These are phyloP conservation scores for Daldinia sp. DNA, from an alignment of 2,329 filamentous ascomycete species.

Conservation along the genomic window DNA sequence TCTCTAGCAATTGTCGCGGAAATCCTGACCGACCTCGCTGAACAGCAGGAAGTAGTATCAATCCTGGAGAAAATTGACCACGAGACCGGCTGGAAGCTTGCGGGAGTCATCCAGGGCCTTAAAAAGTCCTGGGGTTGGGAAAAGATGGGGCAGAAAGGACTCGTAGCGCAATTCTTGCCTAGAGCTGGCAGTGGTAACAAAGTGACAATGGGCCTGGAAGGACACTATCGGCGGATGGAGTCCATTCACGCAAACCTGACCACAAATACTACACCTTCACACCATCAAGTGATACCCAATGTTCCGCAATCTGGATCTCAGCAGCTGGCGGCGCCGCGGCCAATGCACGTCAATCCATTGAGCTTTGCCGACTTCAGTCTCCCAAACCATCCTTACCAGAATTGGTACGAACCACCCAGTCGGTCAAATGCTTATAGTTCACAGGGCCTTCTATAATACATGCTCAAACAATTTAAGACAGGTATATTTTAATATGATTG, in stretches of 20 bases:
- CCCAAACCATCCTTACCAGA: conserved; percentile 84
- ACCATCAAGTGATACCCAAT: conserved; percentile 45
- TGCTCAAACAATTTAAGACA: not conserved
- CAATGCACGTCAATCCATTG: conserved; percentile 73
- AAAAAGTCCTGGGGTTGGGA: conserved; percentile 84
- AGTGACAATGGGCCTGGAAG: conserved; percentile 20
- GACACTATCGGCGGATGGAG: conserved; percentile 39
- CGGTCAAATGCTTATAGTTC: conserved; percentile 51
- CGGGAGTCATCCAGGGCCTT: conserved; percentile 77
- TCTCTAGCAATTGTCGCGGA: conserved; percentile 83
- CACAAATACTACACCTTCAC: conserved; percentile 36
- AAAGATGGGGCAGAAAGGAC: conserved; percentile 51
- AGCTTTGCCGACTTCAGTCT: conserved; percentile 80
- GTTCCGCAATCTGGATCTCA: conserved; percentile 39
- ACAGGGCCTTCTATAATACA: conserved; percentile 44
- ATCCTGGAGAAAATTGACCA: conserved; percentile 81
- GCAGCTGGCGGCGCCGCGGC: conserved; percentile 50
- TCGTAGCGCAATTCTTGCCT: conserved; percentile 46
- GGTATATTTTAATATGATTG: conserved; percentile 6
- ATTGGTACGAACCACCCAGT: conserved; percentile 81
- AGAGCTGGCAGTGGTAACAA: conserved; percentile 22
- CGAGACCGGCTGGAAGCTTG: conserved; percentile 83
- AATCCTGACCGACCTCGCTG: conserved; percentile 73
- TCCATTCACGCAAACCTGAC: conserved; percentile 39
- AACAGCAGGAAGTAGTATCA: conserved; percentile 83